These are phyloP conservation scores for Coelastrella sp. DNA, from an alignment of 139 green algal genomes.

Conservation along the genomic window DNA sequence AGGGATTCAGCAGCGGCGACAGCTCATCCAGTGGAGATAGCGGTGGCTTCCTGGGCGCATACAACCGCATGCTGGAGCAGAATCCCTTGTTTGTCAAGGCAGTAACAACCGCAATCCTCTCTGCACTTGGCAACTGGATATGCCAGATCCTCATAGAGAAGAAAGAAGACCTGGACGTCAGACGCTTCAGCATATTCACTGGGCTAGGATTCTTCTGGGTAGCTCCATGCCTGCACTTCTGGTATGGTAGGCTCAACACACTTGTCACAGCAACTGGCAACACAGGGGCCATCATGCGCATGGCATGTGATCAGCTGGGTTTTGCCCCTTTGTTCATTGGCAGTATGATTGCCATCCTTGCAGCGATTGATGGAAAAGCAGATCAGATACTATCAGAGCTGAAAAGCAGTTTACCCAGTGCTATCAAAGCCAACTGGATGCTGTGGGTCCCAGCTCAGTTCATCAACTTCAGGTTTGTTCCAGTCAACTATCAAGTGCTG, in stretches of 20 bases:
- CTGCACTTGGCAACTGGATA: constrained; percentile 86
- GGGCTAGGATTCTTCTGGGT: constrained; percentile 78
- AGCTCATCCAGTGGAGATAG: not conserved
- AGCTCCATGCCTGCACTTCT: constrained; percentile 85
- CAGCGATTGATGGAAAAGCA: constrained; percentile 76
- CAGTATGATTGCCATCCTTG: constrained; percentile 78
- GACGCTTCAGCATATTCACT: constrained; percentile 80
- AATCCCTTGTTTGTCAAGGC: constrained; percentile 80
- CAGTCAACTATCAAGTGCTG: constrained; percentile 81
- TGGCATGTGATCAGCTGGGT: constrained; percentile 87
- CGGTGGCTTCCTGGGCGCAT: constrained; percentile 17
- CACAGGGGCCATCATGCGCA: constrained; percentile 59
- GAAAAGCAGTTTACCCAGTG: constrained; percentile 70
- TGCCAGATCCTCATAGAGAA: constrained; percentile 82
- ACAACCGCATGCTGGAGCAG: constrained; percentile 22
- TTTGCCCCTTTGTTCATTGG: constrained; percentile 94
- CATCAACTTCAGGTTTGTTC: constrained; percentile 87
- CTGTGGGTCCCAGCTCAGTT: constrained; percentile 94
- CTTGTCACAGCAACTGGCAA: constrained; percentile 69
- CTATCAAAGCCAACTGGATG: constrained; percentile 89
- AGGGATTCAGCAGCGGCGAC: constrained; percentile 31
- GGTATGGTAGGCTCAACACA: constrained; percentile 81
- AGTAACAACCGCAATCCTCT: constrained; percentile 86
- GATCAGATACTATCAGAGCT: constrained; percentile 77
- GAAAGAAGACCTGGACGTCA: constrained; percentile 51